Base-by-base conservation (phyloP, 176 grass and related monocot genomes). In the Musa acuminata region DNA sequence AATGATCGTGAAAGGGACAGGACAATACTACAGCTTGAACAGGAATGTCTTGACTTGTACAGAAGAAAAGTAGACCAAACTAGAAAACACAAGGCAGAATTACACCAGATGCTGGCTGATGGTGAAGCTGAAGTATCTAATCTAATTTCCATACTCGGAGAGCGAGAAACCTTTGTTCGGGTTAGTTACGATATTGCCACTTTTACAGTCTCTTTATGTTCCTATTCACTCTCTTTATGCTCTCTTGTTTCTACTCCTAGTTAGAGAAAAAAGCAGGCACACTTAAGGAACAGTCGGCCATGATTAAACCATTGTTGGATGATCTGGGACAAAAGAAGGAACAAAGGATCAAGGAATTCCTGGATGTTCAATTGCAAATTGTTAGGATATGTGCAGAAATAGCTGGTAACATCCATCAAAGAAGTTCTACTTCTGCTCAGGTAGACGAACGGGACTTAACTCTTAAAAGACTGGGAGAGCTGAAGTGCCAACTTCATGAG, bases 31-130 rank as follows among this genome's bases (percentile, higher is more conserved):
- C 80, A 93, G 23, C 77, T 97, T 17, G 90, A 97, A 75, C 85
- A 97, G 62, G 90, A 78, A 53, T 89, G 80, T 49, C 80, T 82
- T 52, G 92, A 93, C 60, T 76, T 97, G 17, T 97, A 97, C 67
- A 70, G 13, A 50, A 70, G 16, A 70, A 70, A 70, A 51, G 67
- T 70, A 50, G 67, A 70, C 43, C 35, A 21, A 12, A 70, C 67
- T 16, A 70, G 43, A 21, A 70, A 70, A 51, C 35, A 49, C 48
- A 70, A 91, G 73, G 85, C 80, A 29, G 84, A 91, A 57, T 52
- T 98, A 14, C 86, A 82, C 72, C 77, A 89, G 65, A 78, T 65
- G 14, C 67, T 98, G 64, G 81, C 84, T 3, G 26, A 84, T 13
- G 86, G 82, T 2, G 71, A 91, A 86, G 86, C 75, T 17, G 95